Conservation (phyloP, 2,329 filamentous ascomycete species). For the Epichloe bromicola region DNA sequence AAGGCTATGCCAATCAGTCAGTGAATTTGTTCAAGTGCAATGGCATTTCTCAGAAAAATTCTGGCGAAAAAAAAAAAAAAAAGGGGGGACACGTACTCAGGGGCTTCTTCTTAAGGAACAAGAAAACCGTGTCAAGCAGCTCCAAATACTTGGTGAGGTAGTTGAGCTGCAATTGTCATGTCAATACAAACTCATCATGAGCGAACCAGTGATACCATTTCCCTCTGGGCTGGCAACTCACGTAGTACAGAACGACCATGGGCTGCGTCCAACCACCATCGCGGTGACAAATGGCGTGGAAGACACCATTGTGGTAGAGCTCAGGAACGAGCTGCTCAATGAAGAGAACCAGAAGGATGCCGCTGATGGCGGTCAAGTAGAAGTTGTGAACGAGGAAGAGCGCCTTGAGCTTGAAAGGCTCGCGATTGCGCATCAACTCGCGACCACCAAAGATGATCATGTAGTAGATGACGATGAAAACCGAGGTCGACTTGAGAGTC, state of each 20-base stretch:
- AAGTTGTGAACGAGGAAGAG: constrained; percentile 97
- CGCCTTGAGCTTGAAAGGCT: constrained; percentile 73
- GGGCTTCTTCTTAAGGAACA: constrained; percentile 99
- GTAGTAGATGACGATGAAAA: constrained; percentile 82
- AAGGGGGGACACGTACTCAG: constrained; percentile 36
- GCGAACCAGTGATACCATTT: neutral
- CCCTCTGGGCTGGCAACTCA: constrained; percentile 34
- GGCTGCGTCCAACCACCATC: constrained; percentile 88
- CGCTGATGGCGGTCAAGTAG: constrained; percentile 77
- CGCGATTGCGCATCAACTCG: constrained; percentile 78
- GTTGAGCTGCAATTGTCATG: constrained; percentile 57
- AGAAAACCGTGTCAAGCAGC: constrained; percentile 87
- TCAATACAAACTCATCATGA: neutral
- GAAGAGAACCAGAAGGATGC: constrained; percentile 67
- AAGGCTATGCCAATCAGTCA: constrained; percentile 48
- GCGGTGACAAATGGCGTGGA: constrained; percentile 70
- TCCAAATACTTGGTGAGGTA: constrained; percentile 98
- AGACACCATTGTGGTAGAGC: constrained; percentile 66
- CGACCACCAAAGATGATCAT: constrained; percentile 84
- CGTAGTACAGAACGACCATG: constrained; percentile 91
- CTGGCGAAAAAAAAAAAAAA: too few relatives aligned
- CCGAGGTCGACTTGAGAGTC: constrained; percentile 68
- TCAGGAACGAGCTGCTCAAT: constrained; percentile 83
- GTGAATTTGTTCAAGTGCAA: neutral
- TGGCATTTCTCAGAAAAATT: neutral